Conservation (phyloP, 2,329 filamentous ascomycete species). For the Aspergillus sclerotialis region DNA sequence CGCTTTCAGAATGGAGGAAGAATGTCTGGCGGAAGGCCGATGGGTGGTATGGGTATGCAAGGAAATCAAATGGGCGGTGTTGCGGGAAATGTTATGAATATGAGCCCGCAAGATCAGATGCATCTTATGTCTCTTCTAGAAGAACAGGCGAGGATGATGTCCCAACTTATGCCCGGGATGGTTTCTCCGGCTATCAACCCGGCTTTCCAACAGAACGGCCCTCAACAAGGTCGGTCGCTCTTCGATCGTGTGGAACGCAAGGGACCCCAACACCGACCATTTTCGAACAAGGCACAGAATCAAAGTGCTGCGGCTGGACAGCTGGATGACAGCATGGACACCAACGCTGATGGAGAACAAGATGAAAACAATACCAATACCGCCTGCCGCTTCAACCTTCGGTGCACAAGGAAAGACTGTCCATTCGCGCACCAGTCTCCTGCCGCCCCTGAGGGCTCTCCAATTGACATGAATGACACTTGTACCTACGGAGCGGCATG, state of each 20-base stretch:
- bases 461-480: constrained; percentile 70
- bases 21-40: constrained; percentile 42
- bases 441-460: constrained; percentile 68
- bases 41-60: constrained; percentile 36
- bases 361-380: constrained; percentile 54
- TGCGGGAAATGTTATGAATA: constrained; percentile 38
- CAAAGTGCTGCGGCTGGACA: constrained; percentile 17
- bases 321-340: constrained; percentile 31
- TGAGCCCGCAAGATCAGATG: constrained; percentile 64
- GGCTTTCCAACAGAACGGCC: constrained; percentile 43
- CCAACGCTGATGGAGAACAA: constrained; percentile 38
- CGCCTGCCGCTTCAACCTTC: constrained; percentile 82
- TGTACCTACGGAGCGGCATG: constrained; percentile 86
- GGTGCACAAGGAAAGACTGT: constrained; percentile 83
- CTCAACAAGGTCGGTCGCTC: constrained; percentile 52
- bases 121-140: constrained; percentile 71
- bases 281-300: constrained; percentile 40
- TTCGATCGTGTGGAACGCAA: constrained; percentile 62
- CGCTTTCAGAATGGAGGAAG: constrained; percentile 45
- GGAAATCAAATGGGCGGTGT: constrained; percentile 32
- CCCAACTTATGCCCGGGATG: constrained; percentile 57
- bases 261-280: constrained; percentile 44
- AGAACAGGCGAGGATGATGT: constrained; percentile 82
- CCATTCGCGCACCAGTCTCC: constrained; percentile 92
- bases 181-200: constrained; percentile 49